These are phyloP conservation scores for Yarrowia sp. DNA, from an alignment of 805 yeast genomes.

Conservation along the genomic window DNA sequence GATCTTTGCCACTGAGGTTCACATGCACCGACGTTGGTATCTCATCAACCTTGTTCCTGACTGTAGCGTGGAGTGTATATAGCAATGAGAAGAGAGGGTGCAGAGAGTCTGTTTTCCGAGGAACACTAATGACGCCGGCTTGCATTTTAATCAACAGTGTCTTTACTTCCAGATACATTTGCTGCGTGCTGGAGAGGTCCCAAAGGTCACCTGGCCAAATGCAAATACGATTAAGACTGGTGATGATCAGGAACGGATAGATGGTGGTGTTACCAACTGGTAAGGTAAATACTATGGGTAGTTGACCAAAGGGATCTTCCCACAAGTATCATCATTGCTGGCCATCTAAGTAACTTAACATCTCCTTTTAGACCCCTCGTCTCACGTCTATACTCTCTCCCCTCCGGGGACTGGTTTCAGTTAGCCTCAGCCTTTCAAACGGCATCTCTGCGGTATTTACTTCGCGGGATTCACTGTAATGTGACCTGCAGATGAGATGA, in stretches of 20 bases:
- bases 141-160: neutral
- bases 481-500: neutral
- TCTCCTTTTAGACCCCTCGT: neutral
- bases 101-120: neutral
- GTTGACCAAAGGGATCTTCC: too few species aligned
- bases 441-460: slow-evolving; percentile 7
- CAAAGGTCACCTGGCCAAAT: neutral
- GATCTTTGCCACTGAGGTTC: neutral
- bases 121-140: neutral
- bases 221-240: neutral
- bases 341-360: too few species aligned
- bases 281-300: neutral
- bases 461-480: slow-evolving; percentile 16
- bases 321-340: too few species aligned
- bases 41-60: slow-evolving; percentile 9
- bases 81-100: neutral
- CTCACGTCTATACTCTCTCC: neutral
- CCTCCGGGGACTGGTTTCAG: neutral
- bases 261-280: neutral
- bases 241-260: neutral
- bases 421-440: slow-evolving; percentile 9
- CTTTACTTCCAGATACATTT: slow-evolving; percentile 6
- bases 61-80: neutral
- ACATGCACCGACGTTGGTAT: slow-evolving; percentile 17
- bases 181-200: neutral